phyloP scores from a whole-genome alignment of 2,329 filamentous ascomycete species.

The Bipolaris zeicola region DNA sequence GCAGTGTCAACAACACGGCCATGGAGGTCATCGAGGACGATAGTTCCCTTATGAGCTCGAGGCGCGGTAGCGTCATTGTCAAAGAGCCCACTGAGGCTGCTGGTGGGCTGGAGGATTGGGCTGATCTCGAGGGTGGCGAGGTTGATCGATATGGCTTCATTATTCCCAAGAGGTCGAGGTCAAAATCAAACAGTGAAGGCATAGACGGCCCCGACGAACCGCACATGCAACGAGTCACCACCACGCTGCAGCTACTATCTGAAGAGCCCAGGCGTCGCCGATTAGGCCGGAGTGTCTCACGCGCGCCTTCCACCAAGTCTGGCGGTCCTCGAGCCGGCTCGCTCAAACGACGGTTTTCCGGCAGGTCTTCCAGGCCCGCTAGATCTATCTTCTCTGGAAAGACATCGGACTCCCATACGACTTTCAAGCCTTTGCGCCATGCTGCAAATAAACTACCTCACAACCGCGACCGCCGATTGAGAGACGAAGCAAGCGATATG shows the following conservation, averaged over 20 bases:
- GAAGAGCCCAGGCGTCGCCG: conserved; percentile 61
- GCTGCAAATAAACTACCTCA: conserved; percentile 60
- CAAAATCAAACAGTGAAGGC: conserved; percentile 37
- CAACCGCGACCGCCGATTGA: conserved; percentile 59
- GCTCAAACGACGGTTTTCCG: conserved; percentile 48
- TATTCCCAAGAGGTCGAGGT: conserved; percentile 48
- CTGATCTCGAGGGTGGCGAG: conserved; percentile 62
- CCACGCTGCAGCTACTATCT: conserved; percentile 62
- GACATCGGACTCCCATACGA: conserved; percentile 50
- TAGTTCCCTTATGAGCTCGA: conserved; percentile 38
- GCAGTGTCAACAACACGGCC: conserved; percentile 32
- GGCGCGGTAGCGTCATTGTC: conserved; percentile 43
- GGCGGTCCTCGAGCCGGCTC: conserved; percentile 48
- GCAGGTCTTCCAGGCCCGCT: conserved; percentile 52
- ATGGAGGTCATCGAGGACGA: conserved; percentile 37
- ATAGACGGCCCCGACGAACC: conserved; percentile 42
- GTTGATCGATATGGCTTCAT: conserved; percentile 72
- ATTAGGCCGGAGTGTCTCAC: conserved; percentile 57
- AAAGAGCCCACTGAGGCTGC: conserved; percentile 63
- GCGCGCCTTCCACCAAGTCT: conserved; percentile 51
- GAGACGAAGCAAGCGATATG: conserved; percentile 69
- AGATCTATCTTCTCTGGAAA: conserved; percentile 45
- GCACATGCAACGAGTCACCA: conserved; percentile 63
- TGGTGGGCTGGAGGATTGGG: conserved; percentile 69
- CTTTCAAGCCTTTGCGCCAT: conserved; percentile 55